Base-by-base conservation (phyloP, 805 yeast species). In the Komagataella ulmi region DNA sequence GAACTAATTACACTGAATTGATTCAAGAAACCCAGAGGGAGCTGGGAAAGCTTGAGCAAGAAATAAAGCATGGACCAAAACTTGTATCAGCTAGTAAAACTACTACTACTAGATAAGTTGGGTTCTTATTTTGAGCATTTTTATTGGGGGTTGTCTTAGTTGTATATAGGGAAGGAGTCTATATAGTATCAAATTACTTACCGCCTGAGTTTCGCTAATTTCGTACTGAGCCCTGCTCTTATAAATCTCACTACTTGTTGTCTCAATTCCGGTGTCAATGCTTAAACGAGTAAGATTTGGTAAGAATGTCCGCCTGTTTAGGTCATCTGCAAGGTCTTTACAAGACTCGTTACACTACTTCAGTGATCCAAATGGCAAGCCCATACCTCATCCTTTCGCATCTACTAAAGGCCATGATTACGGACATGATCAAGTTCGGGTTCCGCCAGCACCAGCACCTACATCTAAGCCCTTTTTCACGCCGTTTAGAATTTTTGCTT, bases 1-100 rank as follows among this genome's bases (percentile, higher is more conserved):
- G 81, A 14, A 73, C 83, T 53, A 83, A 83, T 10, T 79, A 84
- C 59, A 71, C 70, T 17, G 86, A 82, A 44, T 69, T 89, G 50
- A 69, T 83, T 3, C 70, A 63, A 1, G 85, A 80, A 55, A 80
- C 85, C 36, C 89, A 85, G 56, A 69, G 71, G 43, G 95, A 88
- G 59, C 68, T 85, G 57, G 68, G 64, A 8, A 82, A 81, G 63
- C 63, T 85, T 47, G 65, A 65, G 3, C 56, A 63, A 43, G 69
- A 60, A 43, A 51, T 52, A 45, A 50, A 44, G 36, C 6, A 21
- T 21, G 23, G 23, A 21, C 23, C 23, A 21, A 21, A 21, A 21
- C 23, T 21, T 21, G 5, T 21, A 21, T 21, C 23, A 21, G 23
- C 6, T 21, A 21, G 23, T 21, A 21, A 21, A 21, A 21, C 23